Conservation (phyloP, 2,329 filamentous ascomycete genomes). For the Colletotrichum noveboracense region DNA sequence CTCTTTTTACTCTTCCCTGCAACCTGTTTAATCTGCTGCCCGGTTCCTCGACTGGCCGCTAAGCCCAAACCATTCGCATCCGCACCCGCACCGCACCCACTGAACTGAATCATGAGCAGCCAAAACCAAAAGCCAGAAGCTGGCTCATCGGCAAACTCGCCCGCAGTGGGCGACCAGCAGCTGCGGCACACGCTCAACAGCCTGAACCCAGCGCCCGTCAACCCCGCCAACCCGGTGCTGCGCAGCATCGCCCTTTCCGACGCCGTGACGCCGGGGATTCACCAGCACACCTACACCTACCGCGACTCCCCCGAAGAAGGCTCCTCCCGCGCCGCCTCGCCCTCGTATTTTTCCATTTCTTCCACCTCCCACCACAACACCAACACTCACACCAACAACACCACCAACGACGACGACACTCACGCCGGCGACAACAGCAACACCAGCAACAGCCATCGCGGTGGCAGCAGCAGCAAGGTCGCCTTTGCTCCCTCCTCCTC, state of each 20-base stretch:
- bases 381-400: neutral
- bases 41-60: neutral
- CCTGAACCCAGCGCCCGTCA: constrained; percentile 8
- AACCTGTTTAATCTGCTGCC: neutral
- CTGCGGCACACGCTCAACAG: neutral
- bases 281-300: constrained; percentile 31
- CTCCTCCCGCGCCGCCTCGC: constrained; percentile 12
- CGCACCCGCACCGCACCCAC: neutral
- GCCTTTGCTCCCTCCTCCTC: neutral
- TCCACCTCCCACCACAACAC: constrained; percentile 14
- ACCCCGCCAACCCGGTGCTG: constrained; percentile 20
- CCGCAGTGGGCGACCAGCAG: neutral
- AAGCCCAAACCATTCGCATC: neutral
- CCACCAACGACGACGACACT: neutral
- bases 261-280: constrained; percentile 34
- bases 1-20: neutral
- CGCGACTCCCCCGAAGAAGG: constrained; percentile 3
- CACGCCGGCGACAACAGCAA: neutral
- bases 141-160: neutral
- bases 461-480: neutral
- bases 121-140: neutral
- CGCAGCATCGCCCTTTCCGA: constrained; percentile 23
- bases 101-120: constrained; percentile 13
- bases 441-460: neutral
- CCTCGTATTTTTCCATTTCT: constrained; percentile 28